Evolutionary conservation across 169 alveolate genomes (phyloP).

Genomic region (Cryptosporidium muris): DNA sequence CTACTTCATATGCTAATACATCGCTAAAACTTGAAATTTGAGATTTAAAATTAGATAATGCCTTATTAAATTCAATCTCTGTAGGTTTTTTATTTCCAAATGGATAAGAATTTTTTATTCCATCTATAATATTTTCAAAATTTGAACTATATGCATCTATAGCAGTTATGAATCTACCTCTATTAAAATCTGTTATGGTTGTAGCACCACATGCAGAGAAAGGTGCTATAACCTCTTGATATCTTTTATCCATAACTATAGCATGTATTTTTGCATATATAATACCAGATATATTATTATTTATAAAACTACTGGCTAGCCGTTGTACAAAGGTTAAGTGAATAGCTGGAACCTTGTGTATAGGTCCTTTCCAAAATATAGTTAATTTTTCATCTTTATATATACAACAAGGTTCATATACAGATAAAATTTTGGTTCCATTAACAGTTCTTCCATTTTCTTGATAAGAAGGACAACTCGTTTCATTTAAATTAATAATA

Average conservation of each 20-base stretch:
- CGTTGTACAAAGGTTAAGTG: conserved; percentile 43
- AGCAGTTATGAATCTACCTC: conserved; percentile 46
- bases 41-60: conserved; percentile 12
- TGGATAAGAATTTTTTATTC: background rate
- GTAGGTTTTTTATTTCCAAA: conserved; percentile 11
- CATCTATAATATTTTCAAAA: conserved; percentile 14
- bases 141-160: conserved; percentile 54
- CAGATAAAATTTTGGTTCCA: conserved; percentile 6
- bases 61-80: conserved; percentile 18
- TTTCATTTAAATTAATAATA: conserved; percentile 1
- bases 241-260: background rate
- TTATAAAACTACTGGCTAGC: conserved; percentile 6
- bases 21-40: conserved; percentile 41
- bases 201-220: conserved; percentile 22
- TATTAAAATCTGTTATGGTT: conserved; percentile 1
- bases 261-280: conserved; percentile 33
- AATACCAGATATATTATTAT: conserved; percentile 8
- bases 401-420: conserved; percentile 20
- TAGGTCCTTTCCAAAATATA: conserved; percentile 64
- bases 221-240: background rate
- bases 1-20: conserved; percentile 55
- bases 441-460: conserved; percentile 2
- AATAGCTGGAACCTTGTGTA: conserved; percentile 41
- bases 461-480: conserved; percentile 36
- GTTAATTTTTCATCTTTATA: conserved; percentile 24